Base-by-base conservation (phyloP, 2,329 filamentous ascomycete genomes). In the Macrophomina pseudophaseolina region DNA sequence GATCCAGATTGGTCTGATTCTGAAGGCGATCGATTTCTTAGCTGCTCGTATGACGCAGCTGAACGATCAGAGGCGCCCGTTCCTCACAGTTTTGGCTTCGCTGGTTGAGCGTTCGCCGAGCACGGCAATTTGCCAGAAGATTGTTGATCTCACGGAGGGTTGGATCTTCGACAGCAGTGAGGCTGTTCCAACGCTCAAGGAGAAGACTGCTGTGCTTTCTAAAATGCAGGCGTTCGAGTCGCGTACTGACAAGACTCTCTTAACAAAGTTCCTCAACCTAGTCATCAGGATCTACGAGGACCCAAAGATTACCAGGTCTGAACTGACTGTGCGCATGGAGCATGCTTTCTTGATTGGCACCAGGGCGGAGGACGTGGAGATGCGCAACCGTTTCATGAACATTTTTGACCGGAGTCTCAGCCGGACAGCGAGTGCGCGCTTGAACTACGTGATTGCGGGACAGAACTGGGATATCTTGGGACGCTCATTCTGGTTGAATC, bases 211-310 rank as follows among this genome's bases (percentile, higher is more conserved):
- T 1, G 95, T 99, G 1, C 82, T 99, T n/a, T 94, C 97, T 73
- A 99, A 99, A 81, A 99, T 99, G 95, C 83, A 98, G 16, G 90
- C 94, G 0, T 99, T 99, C 72, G 95, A 99, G 79, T 88, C 92
- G 66, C 87, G 95, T 46, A 81, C 86, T 33, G 94, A 98, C 75
- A 87, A 90, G 38, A 93, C 90, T 0, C 90, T 99, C 81, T 84
- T 99, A 66, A 93, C 90, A 71, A 94, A 94, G 75, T 99, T 98
- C 81, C 84, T 99, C 67, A 92, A 98, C 70, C 87, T 99, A 32
- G 95, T 99, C 32, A 97, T 99, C 72, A 90, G 94, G 58, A 97
- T 99, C 68, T 99, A 99, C 76, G 96, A 99, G 75, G 95, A 99
- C 74, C 92, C 93, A 0, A 97, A 96, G 80, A 95, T 99, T 69